These are phyloP conservation scores for Neurospora sp. DNA, from an alignment of 2,329 filamentous ascomycete genomes.

Conservation along the genomic window DNA sequence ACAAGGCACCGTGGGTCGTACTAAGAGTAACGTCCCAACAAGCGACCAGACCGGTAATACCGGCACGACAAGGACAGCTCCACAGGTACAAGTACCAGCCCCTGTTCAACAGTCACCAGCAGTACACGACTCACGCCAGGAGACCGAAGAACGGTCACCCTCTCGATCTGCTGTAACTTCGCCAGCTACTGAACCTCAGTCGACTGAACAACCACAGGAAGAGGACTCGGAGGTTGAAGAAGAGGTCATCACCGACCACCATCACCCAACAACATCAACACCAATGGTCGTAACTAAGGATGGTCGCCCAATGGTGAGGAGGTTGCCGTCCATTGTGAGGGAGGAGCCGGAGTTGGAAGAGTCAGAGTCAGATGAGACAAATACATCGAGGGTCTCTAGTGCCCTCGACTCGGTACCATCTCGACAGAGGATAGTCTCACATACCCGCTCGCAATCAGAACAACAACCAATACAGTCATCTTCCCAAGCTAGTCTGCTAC, in stretches of 20 bases:
- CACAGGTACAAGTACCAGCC: conserved; percentile 2
- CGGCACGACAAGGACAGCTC: not conserved
- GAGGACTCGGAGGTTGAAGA: not conserved
- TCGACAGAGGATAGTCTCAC: conserved; percentile 19
- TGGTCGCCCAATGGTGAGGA: conserved; percentile 13
- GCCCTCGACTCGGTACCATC: conserved; percentile 27
- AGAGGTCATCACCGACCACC: not conserved
- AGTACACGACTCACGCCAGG: not conserved
- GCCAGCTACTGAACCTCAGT: not conserved
- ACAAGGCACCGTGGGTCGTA: conserved; percentile 44
- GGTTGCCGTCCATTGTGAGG: conserved; percentile 34
- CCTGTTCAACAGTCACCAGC: conserved; percentile 4
- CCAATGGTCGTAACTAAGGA: conserved; percentile 2
- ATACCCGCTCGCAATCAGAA: not conserved
- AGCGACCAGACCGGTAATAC: not conserved
- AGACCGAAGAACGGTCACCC: not conserved
- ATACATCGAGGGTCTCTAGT: conserved; percentile 12
- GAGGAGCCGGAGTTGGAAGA: conserved; percentile 27
- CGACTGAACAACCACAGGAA: not conserved
- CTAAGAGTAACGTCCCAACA: conserved; percentile 29
- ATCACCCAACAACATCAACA: not conserved
- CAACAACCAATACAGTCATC: conserved; percentile 3
- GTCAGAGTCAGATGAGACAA: conserved; percentile 10
- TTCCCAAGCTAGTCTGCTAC: conserved; percentile 8
- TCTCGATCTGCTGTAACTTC: not conserved